Base-by-base conservation (phyloP, 2,329 filamentous ascomycete genomes). In the Fusarium sp. region DNA sequence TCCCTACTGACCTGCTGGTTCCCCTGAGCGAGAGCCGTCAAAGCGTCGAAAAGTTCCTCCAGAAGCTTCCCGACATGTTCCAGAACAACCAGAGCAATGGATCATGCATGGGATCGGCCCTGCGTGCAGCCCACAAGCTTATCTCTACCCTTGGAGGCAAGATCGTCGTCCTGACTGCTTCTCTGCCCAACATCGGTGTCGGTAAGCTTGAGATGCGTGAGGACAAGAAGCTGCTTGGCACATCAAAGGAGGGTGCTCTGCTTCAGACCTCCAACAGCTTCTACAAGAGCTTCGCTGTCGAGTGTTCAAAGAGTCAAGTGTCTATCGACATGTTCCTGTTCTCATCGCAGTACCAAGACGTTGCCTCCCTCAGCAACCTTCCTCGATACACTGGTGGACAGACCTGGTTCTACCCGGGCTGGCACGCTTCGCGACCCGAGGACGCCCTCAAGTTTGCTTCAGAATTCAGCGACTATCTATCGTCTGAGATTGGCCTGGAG, bases 301-400 rank as follows among this genome's bases (percentile, higher is more conserved):
- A 99, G 78, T 99, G 96, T 80, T 97, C 94, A 37, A 99, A 99
- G 84, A 97, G 96, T 71, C 96, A 99, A 80, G 96, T 99, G 27
- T 98, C 94, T 0, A 94, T 99, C 71, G 94, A 97, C 78, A 97
- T 97, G 94, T 97, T 97, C 83, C 84, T 97, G 50, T 97, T 97
- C 82, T 96, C 93, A 6, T 94, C 93, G 17, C 92, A 96, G 77
- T 97, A 99, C 79, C 96, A 98, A 80, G 96, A 99, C 77, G 96
- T 99, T 51, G 96, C 96, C 7, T 97, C 94, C 32, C 85, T 99
- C 54, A 97, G 94, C 84, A 97, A 97, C 78, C 85, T 99, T 48
- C 96, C 96, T 46, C 87, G 96, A 73, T 99, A 98, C 78, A 98
- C 96, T 23, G 96, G 95, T 78, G 96, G 96, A 22, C 96, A 98